phyloP scores from a whole-genome alignment of 2,329 filamentous ascomycete genomes.

The Magnaporthales sp. region DNA sequence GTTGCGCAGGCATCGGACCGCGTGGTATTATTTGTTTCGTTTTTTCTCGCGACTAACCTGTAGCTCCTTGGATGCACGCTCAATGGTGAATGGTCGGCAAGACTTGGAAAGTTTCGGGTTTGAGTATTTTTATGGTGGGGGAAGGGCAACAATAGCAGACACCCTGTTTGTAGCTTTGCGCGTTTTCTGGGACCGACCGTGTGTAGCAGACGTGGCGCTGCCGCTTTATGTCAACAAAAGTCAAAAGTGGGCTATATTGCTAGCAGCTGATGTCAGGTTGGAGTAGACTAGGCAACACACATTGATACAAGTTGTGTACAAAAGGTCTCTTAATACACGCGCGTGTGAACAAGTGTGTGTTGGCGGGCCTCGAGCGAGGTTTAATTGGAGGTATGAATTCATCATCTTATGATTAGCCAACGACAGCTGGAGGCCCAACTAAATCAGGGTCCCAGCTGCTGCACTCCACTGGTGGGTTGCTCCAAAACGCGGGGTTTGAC shows the following conservation, averaged over 20 bases:
- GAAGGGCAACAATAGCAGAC: background rate
- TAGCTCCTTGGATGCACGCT: background rate
- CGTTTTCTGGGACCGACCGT: background rate
- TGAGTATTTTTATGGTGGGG: background rate
- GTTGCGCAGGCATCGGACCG: background rate
- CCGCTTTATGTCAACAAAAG: background rate
- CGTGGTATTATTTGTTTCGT: too few relatives aligned
- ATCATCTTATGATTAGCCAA: background rate
- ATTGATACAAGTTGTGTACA: background rate
- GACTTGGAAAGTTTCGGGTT: background rate
- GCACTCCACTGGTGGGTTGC: background rate
- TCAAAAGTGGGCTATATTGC: background rate
- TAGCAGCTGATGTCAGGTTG: background rate
- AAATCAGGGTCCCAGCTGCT: too few relatives aligned
- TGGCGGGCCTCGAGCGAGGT: background rate
- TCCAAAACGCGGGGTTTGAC: background rate
- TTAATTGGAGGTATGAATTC: background rate
- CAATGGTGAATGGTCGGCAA: background rate
- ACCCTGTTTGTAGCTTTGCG: background rate
- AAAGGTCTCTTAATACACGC: background rate
- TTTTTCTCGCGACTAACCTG: background rate
- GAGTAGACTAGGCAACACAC: background rate
- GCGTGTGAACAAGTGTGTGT: background rate
- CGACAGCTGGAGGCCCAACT: background rate
- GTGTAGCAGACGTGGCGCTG: background rate